Base-by-base conservation (phyloP, 495 filamentous ascomycete genomes). In the Penicillium goetzii region DNA sequence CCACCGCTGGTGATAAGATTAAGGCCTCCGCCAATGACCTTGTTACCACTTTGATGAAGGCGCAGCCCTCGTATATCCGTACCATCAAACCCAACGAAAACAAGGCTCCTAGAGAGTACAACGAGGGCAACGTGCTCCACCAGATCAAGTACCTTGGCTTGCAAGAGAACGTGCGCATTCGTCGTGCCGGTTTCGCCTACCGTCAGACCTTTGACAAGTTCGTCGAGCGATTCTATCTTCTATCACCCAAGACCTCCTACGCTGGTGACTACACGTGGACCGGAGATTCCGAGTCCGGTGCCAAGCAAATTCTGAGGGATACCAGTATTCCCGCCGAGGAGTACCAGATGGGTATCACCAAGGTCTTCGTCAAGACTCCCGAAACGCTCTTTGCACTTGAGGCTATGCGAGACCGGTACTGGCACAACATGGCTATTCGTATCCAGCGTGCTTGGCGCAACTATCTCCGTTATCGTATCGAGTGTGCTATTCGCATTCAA, bases 51-150 rank as follows among this genome's bases (percentile, higher is more conserved):
- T 77, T 99, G 68, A 98, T 97, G 96, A 97, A 97, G 76, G 92
- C 92, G 25, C 88, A 92, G 58, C 96, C 96, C 3, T 96, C 92
- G 0, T 99, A 99, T 71, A 99, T 99, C 71, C 90, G 96, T 68
- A 99, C 96, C 4, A 99, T 99, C 77, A 99, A 99, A 74, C 96
- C 96, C 5, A 99, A 99, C 76, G 96, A 99, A 69, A 98, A 97
- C 79, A 98, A 98, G 76, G 94, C 92, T 11, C 90, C 92, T 0
- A 85, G 85, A 23, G 95, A 99, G 74, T 99, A 97, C 73, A 97
- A 96, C 65, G 83, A 80, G 12, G 87, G 87, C 28, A 97, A 97
- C 70, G 96, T 98, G 36, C 82, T 98, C 64, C 96, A 99, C 84
- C 96, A 99, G 76, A 96, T 99, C 85, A 98, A 99, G 69, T 99